Conservation (phyloP, 495 filamentous ascomycete genomes). For the Diplogelasinospora grovesii region DNA sequence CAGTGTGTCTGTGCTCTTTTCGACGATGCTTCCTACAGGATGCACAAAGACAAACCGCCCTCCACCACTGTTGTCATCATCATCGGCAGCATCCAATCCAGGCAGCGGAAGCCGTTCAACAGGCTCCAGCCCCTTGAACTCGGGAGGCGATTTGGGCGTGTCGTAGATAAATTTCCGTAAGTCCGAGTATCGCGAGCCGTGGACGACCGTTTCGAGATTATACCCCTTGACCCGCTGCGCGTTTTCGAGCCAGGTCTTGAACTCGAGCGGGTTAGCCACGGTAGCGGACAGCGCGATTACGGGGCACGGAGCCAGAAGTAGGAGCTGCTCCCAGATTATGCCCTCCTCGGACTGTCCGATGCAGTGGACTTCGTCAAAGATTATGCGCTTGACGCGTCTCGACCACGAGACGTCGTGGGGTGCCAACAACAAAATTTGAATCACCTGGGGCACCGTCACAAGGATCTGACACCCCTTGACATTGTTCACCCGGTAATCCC, state of each 20-base stretch:
- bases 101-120: constrained; percentile 25
- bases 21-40: constrained; percentile 56
- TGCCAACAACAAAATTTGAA: constrained; percentile 71
- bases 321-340: constrained; percentile 73
- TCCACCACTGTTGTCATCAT: too few species aligned
- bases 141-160: constrained; percentile 41
- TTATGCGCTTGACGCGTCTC: constrained; percentile 59
- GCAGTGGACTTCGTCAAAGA: constrained; percentile 80
- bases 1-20: constrained; percentile 47
- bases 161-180: constrained; percentile 61
- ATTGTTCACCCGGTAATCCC: constrained; percentile 66
- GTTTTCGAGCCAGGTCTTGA: constrained; percentile 57
- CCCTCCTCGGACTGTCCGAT: constrained; percentile 74
- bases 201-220: constrained; percentile 58
- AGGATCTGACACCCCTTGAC: constrained; percentile 65
- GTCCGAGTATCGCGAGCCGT: constrained; percentile 64
- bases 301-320: constrained; percentile 66
- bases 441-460: constrained; percentile 69
- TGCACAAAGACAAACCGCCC: constrained; percentile 56
- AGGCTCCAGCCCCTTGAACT: constrained; percentile 48
- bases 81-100: constrained; percentile 41
- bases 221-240: constrained; percentile 48
- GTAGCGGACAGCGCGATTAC: constrained; percentile 78
- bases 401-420: constrained; percentile 66
- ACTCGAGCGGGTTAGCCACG: constrained; percentile 67